Evolutionary conservation across 1,139 yeast species (phyloP).

Genomic region (Yamadazyma triangularis): DNA sequence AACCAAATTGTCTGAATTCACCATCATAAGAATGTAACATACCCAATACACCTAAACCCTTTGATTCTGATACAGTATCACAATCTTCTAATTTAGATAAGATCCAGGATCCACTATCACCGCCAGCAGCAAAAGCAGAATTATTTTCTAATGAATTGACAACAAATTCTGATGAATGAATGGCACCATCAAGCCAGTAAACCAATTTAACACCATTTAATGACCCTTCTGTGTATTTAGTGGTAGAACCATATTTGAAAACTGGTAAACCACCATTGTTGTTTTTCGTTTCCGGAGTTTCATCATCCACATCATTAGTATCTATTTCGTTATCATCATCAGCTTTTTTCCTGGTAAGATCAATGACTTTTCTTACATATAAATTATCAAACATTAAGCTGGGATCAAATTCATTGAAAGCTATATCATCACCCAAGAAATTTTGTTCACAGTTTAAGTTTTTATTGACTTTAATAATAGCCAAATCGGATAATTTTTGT

Average conservation of each 20-base stretch:
- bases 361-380: conserved; percentile 46
- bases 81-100: conserved; percentile 56
- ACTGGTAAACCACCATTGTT: conserved; percentile 57
- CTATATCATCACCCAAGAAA: conserved; percentile 74
- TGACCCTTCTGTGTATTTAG: conserved; percentile 73
- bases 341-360: conserved; percentile 21
- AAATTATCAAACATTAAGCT: conserved; percentile 76
- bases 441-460: conserved; percentile 55
- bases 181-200: conserved; percentile 89
- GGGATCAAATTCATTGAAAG: conserved; percentile 73
- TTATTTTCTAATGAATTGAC: conserved; percentile 46
- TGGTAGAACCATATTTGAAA: conserved; percentile 88
- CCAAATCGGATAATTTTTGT: conserved; percentile 66
- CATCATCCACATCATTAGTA: conserved; percentile 39
- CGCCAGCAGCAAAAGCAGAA: conserved; percentile 82
- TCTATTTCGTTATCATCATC: conserved; percentile 31
- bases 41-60: conserved; percentile 83
- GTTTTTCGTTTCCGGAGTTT: conserved; percentile 20
- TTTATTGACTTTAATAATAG: conserved; percentile 71
- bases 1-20: conserved; percentile 82
- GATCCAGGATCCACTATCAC: conserved; percentile 93
- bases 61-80: conserved; percentile 19
- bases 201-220: conserved; percentile 79
- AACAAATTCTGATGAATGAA: conserved; percentile 85
- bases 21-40: conserved; percentile 96